phyloP scores from a whole-genome alignment of 2,329 filamentous ascomycete species.

The Clarireedia sp. region DNA sequence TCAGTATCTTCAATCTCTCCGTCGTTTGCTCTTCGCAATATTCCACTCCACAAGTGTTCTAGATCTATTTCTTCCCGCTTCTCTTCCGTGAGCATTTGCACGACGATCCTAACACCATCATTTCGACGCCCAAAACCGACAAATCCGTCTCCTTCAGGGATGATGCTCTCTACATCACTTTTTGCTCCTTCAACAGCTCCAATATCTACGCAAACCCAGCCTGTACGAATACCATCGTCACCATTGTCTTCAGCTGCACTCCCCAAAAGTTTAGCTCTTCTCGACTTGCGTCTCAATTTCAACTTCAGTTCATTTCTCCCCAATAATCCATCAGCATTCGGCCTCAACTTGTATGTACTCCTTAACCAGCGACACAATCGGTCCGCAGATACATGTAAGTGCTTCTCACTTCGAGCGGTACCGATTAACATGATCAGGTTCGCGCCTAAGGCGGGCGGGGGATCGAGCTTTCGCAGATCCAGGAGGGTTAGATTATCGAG shows the following conservation, averaged over 20 bases:
- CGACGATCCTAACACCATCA: slow-evolving; percentile 53
- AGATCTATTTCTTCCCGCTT: slow-evolving; percentile 60
- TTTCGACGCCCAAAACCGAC: slow-evolving; percentile 66
- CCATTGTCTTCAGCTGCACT: slow-evolving; percentile 53
- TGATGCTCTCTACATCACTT: slow-evolving; percentile 31
- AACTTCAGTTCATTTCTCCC: slow-evolving; percentile 87
- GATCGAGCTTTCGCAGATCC: slow-evolving; percentile 77
- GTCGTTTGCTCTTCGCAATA: slow-evolving; percentile 19
- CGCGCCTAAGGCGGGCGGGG: slow-evolving; percentile 77
- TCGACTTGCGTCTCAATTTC: slow-evolving; percentile 71
- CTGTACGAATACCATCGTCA: slow-evolving; percentile 84
- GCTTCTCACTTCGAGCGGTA: slow-evolving; percentile 84
- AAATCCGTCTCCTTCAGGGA: slow-evolving; percentile 45
- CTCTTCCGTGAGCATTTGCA: slow-evolving; percentile 65
- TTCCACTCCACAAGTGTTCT: slow-evolving; percentile 50
- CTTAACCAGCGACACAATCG: slow-evolving; percentile 83
- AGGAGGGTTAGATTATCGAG: slow-evolving; percentile 73
- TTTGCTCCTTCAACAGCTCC: slow-evolving; percentile 57
- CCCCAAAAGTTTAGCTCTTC: slow-evolving; percentile 73
- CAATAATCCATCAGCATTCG: slow-evolving; percentile 78
- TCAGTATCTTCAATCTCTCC: slow-evolving; percentile 5
- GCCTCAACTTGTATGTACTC: slow-evolving; percentile 60
- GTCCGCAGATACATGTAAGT: slow-evolving; percentile 85
- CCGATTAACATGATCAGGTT: slow-evolving; percentile 90
- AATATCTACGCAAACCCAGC: slow-evolving; percentile 93